Evolutionary conservation across 129 eudicot species (phyloP).

Genomic region (Flaveria sonorensis): DNA sequence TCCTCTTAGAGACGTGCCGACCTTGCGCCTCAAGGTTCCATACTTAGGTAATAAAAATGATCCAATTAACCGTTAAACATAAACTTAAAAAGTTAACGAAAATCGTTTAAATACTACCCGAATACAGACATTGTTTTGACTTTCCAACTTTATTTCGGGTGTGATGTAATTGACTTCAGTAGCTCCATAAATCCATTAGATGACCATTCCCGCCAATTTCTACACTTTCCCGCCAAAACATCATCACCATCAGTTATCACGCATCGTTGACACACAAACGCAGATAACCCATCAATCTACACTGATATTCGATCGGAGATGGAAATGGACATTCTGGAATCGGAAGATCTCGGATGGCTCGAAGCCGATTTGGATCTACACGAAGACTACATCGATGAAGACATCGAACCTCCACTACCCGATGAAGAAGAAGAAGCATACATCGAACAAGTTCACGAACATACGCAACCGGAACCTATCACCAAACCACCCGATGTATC

Average conservation of each 20-base stretch:
- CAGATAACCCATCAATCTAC: conserved; percentile 10
- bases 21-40: too few relatives aligned
- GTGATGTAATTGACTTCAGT: too few relatives aligned
- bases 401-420: conserved; percentile 39
- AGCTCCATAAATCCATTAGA: background rate
- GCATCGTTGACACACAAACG: conserved; percentile 11
- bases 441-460: conserved; percentile 21
- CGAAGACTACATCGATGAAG: conserved; percentile 49
- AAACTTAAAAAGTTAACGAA: too few relatives aligned
- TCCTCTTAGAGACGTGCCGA: too few relatives aligned
- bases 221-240: conserved; percentile 42
- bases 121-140: too few relatives aligned
- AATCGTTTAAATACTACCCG: too few relatives aligned
- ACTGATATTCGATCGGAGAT: conserved; percentile 16
- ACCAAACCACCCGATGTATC: conserved; percentile 29
- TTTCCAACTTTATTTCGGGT: too few relatives aligned
- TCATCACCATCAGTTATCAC: conserved; percentile 9
- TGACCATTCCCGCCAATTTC: conserved; percentile 27
- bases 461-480: conserved; percentile 22
- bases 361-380: conserved; percentile 59
- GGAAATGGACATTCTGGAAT: conserved; percentile 52
- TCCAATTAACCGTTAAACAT: too few relatives aligned
- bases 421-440: conserved; percentile 2
- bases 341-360: conserved; percentile 72
- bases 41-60: too few relatives aligned